Base-by-base conservation (phyloP, 1,284 basidiomycete genomes). In the Moesziomyces sp. region DNA sequence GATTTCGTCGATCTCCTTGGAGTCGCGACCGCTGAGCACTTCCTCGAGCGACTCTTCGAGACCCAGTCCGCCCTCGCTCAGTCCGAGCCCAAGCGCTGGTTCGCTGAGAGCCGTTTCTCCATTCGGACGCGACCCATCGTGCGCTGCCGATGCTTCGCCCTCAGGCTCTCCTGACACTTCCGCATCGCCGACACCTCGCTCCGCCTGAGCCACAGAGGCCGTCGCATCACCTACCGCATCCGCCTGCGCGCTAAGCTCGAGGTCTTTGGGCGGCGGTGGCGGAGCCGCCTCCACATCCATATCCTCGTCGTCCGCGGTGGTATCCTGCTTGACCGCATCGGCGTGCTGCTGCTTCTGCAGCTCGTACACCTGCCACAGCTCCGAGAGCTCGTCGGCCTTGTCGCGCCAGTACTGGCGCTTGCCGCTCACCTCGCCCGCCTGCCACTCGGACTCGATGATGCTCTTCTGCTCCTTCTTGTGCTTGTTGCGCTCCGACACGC, bases 371-470 rank as follows among this genome's bases (percentile, higher is more conserved):
- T 49, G 38, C 73, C 73, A 75, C 13, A 50, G 59, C 14, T 58
- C 62, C 23, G 48, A 52, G 3, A 73, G 60, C 26, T 63, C 58
- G 14, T 47, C 34, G 16, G 73, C 46, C 19, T 40, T 47, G 3
- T 16, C 24, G 3, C 66, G 64, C 69, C 72, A 74, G 26, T 46
- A 57, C 8, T 52, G 30, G 3, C 76, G 65, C 57, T 71, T 72
- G 16, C 45, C 47, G 34, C 64, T 55, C 21, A 72, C 69, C 44
- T 60, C 58, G 38, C 62, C 69, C 11, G 63, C 62, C 24, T 75
- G 52, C 72, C 69, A 72, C n/a, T 70, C 52, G 8, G 51, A 42
- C 35, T 44, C 34, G 42, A 52, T 43, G 19, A 30, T 35, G 11
- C 28, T 40, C 28, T 52, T 58, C 8, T 46, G 52, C 38, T 59